phyloP scores from a whole-genome alignment of 257 asterid genomes.

The Fraxinus anomala region DNA sequence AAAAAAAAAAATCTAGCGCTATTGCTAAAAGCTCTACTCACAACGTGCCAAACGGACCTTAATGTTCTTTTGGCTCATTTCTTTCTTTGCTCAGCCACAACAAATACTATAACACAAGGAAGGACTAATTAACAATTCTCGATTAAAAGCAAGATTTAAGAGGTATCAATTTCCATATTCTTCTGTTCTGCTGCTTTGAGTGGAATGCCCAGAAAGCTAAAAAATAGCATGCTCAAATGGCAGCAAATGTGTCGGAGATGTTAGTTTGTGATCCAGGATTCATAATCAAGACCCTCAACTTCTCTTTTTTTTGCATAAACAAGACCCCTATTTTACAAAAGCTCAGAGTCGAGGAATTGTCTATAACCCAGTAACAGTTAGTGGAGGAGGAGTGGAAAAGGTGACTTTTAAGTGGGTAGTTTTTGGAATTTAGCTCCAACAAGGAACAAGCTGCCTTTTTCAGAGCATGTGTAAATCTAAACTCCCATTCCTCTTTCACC shows the following conservation, averaged over 20 bases:
- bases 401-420: neutral
- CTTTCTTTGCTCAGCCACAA: too few relatives aligned
- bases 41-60: too few relatives aligned
- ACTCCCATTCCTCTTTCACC: neutral
- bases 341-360: neutral
- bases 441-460: neutral
- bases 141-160: too few relatives aligned
- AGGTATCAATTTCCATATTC: too few relatives aligned
- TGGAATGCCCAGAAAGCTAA: neutral
- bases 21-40: too few relatives aligned
- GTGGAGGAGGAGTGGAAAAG: conserved; percentile 5
- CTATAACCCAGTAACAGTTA: neutral
- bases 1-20: too few relatives aligned
- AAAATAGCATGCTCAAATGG: neutral
- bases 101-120: too few relatives aligned
- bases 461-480: neutral
- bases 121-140: too few relatives aligned
- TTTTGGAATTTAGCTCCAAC: neutral
- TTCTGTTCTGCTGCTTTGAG: neutral
- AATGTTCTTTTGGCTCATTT: too few relatives aligned
- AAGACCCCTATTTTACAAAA: neutral
- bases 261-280: neutral
- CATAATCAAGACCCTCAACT: neutral
- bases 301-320: neutral
- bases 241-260: neutral